These are phyloP conservation scores for Chalara sp. DNA, from an alignment of 2,329 filamentous ascomycete genomes.

Conservation along the genomic window DNA sequence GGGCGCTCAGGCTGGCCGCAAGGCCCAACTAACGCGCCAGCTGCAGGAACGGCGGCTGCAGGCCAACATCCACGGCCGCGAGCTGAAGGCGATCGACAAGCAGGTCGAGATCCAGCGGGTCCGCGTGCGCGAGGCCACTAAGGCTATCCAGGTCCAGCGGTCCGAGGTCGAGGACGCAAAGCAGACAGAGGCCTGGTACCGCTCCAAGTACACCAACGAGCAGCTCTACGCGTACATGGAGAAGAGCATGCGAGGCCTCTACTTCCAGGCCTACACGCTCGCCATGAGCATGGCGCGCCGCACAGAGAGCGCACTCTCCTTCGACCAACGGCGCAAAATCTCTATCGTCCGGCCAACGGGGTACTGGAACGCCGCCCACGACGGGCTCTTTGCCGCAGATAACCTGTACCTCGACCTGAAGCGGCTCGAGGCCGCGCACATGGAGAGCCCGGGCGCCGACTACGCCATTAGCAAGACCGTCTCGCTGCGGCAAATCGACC, in stretches of 20 bases:
- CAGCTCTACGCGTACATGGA: constrained; percentile 26
- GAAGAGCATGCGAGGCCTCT: constrained; percentile 4
- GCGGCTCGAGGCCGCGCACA: constrained; percentile 19
- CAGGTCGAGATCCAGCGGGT: constrained; percentile 17
- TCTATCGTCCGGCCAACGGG: constrained; percentile 13
- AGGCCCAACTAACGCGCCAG: constrained; percentile 3
- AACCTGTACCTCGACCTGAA: constrained; percentile 21
- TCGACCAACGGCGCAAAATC: constrained; percentile 13
- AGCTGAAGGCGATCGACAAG: constrained; percentile 24
- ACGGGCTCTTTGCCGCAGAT: constrained; percentile 25
- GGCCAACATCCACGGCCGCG: constrained; percentile 23
- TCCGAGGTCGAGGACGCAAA: constrained; percentile 11
- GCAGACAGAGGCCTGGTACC: constrained; percentile 16
- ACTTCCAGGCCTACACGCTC: constrained; percentile 19
- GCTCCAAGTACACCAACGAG: constrained; percentile 26
- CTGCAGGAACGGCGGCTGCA: constrained; percentile 23
- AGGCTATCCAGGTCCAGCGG: constrained; percentile 22
- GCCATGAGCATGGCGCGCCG: constrained; percentile 20
- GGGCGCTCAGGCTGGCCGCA: too few species aligned
- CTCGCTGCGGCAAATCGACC: constrained; percentile 25
- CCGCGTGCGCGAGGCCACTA: constrained; percentile 9
- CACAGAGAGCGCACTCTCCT: constrained; percentile 21
- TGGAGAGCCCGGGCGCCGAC: constrained; percentile 15
- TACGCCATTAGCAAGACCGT: constrained; percentile 27
- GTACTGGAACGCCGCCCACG: constrained; percentile 25